Evolutionary conservation across 176 grass and related monocot species (phyloP).

Genomic region (Triticum urartu): DNA sequence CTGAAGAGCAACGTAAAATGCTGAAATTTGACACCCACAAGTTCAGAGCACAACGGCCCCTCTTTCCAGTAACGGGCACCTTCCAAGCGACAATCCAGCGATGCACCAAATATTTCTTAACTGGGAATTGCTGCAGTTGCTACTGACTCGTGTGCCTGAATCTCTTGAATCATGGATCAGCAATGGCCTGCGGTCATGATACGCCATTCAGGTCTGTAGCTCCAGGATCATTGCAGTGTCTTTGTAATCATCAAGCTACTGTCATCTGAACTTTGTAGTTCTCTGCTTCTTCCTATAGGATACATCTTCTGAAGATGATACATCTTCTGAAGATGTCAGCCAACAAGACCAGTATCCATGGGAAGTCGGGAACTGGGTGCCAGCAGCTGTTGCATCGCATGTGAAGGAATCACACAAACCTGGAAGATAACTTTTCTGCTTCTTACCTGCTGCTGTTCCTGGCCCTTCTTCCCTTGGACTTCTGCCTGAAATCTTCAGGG

Average conservation of each 20-base stretch:
- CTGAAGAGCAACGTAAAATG: background rate
- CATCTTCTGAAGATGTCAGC: background rate
- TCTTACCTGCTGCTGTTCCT: slow-evolving; percentile 27
- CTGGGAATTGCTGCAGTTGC: background rate
- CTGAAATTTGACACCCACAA: background rate
- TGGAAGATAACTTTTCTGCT: background rate
- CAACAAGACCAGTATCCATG: background rate
- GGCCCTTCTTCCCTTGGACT: slow-evolving; percentile 32
- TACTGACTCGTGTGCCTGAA: background rate
- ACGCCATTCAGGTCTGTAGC: background rate
- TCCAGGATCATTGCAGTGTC: background rate
- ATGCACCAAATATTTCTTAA: background rate
- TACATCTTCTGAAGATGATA: background rate
- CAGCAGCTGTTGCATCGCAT: background rate
- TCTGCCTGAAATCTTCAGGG: slow-evolving; percentile 63
- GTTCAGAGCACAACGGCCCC: background rate
- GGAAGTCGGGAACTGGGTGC: background rate
- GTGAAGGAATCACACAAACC: background rate
- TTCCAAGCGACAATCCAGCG: background rate
- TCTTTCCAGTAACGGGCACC: background rate
- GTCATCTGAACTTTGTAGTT: background rate
- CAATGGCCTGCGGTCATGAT: background rate
- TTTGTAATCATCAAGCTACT: background rate
- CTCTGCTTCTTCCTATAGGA: background rate
- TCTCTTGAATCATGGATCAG: background rate